Evolutionary conservation across 768 basidiomycete species (phyloP), one percentile per base, ranked within the genome.

Genomic region (Tulasnella calospora): DNA sequence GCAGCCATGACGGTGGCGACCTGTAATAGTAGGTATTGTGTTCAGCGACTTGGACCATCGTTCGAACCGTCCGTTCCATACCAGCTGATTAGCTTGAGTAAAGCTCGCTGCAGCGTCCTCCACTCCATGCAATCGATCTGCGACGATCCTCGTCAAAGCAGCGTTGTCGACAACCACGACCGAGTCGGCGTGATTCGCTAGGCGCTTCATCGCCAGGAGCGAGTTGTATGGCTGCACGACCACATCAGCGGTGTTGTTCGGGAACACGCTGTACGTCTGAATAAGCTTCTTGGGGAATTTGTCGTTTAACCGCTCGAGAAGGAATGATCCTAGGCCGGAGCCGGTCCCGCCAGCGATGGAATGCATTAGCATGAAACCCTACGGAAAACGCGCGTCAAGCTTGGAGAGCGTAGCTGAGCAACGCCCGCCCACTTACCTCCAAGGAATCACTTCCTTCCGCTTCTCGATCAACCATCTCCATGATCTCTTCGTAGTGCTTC

Each of bases 211-310:
- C 2, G 98, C 95, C 23, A 99, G 87, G 73, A 99, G 84, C 0
- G 95, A 95, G 84, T 99, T 99, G 85, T 99, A 99, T 6, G 98
- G 98, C 83, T 99, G 98, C 8, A 99, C 98, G 74, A 99, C 96
- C 78, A 99, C 96, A 81, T 99, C 98, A 46, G 94, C 92, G 81
- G 82, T 81, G 78, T 97, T 96, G 81, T 97, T 95, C 2, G 98
- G 98, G 81, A 99, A 99, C 77, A 99, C 97, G 67, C 96, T 98
- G 84, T 99, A 99, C 7, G 98, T 99, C 83, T 99, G 98, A 69
- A 99, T 96, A 78, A 99, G 89, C 84, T 99, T 99, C 87, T 99
- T 99, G 0, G 98, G 98, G 83, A 98, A 99, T 82, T 93, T 94
- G 86, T 99, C 98, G 85, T 96, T 97, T 61, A 99, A 86, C 36